Base-by-base conservation (phyloP, 768 basidiomycete species). In the Lenzites betulinus region DNA sequence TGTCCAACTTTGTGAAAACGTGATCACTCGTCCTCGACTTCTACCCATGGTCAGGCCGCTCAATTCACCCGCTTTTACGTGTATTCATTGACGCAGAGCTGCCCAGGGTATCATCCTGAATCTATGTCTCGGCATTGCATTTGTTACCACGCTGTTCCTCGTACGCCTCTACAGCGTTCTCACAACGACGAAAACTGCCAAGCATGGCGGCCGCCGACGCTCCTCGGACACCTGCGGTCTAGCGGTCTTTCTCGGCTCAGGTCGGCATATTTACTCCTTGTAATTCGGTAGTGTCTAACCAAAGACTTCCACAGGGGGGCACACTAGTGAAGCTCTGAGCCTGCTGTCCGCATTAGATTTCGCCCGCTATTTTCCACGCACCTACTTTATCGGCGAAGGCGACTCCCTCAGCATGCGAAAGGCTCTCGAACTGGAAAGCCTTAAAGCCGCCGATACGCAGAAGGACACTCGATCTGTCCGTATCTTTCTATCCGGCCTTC, bases 221-320 rank as follows among this genome's bases (percentile, higher is more conserved):
- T 26, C 33, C 23, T 33, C 46, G 16, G 60, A 50, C 47, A 78
- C 65, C 61, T 83, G 82, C 62, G 73, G 71, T 38, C 75, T 97
- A 16, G 94, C 91, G 3, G 84, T 97, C 52, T 97, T 98, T 69
- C 83, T 98, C 13, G 96, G 96, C 58, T 98, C 96, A 71, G 95
- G 95, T 91, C 68, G 69, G 79, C 54, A 46, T 30, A 28, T 47
- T 47, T 60, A 15, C 49, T 50, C 18, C 12, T 39, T 41, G 20
- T 20, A 36, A 11, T n/a, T 18, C 33, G 30, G 11, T 9, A 18
- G 16, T 38, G 30, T 61, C 52, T 46, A 56, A 22, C 16, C 12
- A 6, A n/a, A 2, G 11, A 7, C 46, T 8, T 43, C 9, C 12
- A 18, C 70, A 98, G 96, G 97, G 46, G 97, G 97, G 0, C 97